Evolutionary conservation across 1,284 basidiomycete species (phyloP), one percentile per base, ranked within the genome.

Genomic region (Apiotrichum sp.): DNA sequence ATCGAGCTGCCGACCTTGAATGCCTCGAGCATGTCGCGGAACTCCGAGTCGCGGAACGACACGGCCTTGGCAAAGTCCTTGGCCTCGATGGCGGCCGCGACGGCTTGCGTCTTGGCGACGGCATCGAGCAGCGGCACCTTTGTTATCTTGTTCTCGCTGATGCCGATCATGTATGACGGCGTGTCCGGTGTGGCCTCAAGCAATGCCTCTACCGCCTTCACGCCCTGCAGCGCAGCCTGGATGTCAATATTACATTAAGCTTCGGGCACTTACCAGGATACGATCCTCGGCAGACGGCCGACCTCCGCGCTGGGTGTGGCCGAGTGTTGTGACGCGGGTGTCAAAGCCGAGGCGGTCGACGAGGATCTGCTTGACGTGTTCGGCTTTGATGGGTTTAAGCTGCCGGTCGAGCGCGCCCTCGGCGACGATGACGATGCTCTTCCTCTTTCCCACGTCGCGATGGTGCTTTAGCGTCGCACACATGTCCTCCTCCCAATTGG

Each of bases 371-470:
- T 93, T 97, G 76, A 99, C 86, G 69, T 92, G 84, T 42, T 92
- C 89, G 5, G 92, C 84, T 52, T 82, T 86, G 75, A 99, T 98
- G 29, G 90, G 91, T 47, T 96, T 86, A 49, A 98, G 82, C 63
- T 90, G 80, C 53, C 80, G 79, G 74, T 98, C 95, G 55, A 88
- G 84, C 10, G 95, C 95, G 32, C 95, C 96, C 64, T 98, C 95
- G 2, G 96, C 95, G 40, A 98, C 86, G 62, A 99, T 96, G 59
- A 99, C 92, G 65, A 99, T 96, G 1, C 92, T 96, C 80, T 96
- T 98, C 67, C 95, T 86, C 79, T 99, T 98, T 42, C 96, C 95
- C 35, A 89, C 78, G 61, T 84, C 81, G 60, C 95, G 87, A 75
- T 98, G 93, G 88, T 95, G 81, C 47, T 86, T 82, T 53, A 98